Base-by-base conservation (phyloP, 2,329 filamentous ascomycete genomes). In the Colletotrichum sojae region DNA sequence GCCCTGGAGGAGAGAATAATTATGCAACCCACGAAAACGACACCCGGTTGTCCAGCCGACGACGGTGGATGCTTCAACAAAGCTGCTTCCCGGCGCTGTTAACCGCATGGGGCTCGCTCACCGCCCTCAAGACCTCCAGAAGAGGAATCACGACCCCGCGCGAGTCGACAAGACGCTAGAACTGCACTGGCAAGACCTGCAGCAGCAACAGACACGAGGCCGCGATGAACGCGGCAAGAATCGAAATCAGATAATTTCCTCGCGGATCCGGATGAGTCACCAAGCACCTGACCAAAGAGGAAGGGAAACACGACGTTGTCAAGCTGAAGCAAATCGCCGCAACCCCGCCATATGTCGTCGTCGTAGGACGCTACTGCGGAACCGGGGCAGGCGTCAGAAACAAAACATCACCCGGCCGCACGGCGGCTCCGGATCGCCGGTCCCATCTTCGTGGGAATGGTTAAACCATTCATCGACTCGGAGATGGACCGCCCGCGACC, bases 351-450 rank as follows among this genome's bases (percentile, higher is more conserved):
- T 18, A 48, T 20, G 18, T 48, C 45, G 45, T 48, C 9, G 5
- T 48, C 5, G n/a, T 25, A 25, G 22, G 13, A 6, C 16, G 45
- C 18, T n/a, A 48, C 45, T 16, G 16, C 45, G n/a, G 46, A 15
- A 39, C 39, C 63, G 61, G 52, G 52, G 55, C 12, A 59, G 48
- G 46, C 9, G 6, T 49, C 27, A 51, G 62, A 48, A 60, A 60
- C 45, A 52, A 40, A 25, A 43, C 15, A 49, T 53, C 40, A 48
- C 25, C 31, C 43, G 61, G 45, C 59, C 59, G 43, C 59, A 43
- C 62, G 60, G 65, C 60, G 65, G 65, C 60, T 68, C 60, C 65
- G 54, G 61, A 69, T 69, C 62, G 55, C 43, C 66, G 61, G 66
- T 59, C 40, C 66, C 66, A 69, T 43, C 49, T 59, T 69, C 49